Base-by-base conservation (phyloP, 495 filamentous ascomycete species). In the Neurospora discreta region DNA sequence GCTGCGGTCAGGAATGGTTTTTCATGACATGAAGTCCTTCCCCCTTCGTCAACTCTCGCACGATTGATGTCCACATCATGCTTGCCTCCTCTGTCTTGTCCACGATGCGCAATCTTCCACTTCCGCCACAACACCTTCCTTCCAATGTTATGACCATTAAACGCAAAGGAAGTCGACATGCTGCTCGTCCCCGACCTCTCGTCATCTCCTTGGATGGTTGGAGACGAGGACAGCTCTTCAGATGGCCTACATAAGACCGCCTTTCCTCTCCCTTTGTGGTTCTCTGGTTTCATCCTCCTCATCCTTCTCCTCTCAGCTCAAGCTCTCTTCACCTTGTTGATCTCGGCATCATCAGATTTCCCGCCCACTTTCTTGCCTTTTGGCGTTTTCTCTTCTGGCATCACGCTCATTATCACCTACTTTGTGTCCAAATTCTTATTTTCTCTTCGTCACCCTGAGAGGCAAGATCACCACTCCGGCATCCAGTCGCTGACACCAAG, bases 331-430 rank as follows among this genome's bases (percentile, higher is more conserved):
- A 36, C 70, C 41, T 73, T 39, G 46, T 65, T 65, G 52, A 65
- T 68, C 38, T n/a, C 46, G 68, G 36, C 33, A 69, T 39, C 71
- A 39, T 39, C 58, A 40, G 10, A 58, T 43, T 36, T 72, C 69
- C 67, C 26, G 44, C 70, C 40, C 38, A n/a, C 23, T 20, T 36
- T 44, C 43, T 52, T 71, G 26, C 33, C 39, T 46, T 71, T 67
- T 52, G 33, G 43, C 41, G 3, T 69, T 71, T 65, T 75, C 74
- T 68, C 70, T 69, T 26, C 69, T 68, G 76, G 73, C 72, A 69
- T 72, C 23, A 38, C 39, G 68, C 23, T 75, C 72, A 74, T 77
- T 72, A 71, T n/a, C 33, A 46, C 69, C 43, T 69, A 69, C 70
- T 70, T 71, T 72, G 69, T 72, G 70, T 70, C 20, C 43, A 20